phyloP scores from a whole-genome alignment of 176 grass and related monocot genomes.

The Cenchrus fungigraminus region DNA sequence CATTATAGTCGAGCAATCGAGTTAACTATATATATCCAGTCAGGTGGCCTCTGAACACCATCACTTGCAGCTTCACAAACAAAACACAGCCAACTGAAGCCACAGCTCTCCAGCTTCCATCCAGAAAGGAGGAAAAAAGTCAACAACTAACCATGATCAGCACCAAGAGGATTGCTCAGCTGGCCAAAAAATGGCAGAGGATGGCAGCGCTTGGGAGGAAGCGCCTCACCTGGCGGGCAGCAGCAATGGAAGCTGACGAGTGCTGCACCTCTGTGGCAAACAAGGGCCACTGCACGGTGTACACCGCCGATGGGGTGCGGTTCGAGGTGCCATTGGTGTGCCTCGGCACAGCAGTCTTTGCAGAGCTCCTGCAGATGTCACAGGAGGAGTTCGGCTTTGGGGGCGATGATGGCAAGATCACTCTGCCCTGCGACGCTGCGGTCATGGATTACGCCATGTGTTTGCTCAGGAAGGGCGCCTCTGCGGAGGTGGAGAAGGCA shows the following conservation, averaged over 20 bases:
- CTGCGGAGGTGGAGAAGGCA: slow-evolving; percentile 46
- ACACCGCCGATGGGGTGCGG: slow-evolving; percentile 41
- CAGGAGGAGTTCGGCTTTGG: slow-evolving; percentile 60
- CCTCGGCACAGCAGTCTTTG: slow-evolving; percentile 47
- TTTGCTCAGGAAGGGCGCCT: slow-evolving; percentile 45
- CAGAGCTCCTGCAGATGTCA: slow-evolving; percentile 48
- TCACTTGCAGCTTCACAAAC: slow-evolving; percentile 4
- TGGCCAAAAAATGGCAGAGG: slow-evolving; percentile 69
- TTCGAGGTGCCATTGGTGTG: slow-evolving; percentile 64
- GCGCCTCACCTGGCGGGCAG: neutral
- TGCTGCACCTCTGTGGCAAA: slow-evolving; percentile 22
- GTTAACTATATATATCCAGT: slow-evolving; percentile 14
- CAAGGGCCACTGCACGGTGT: slow-evolving; percentile 50
- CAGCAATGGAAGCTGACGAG: neutral
- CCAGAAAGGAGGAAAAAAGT: neutral
- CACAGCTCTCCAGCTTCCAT: neutral
- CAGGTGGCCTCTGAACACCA: slow-evolving; percentile 3
- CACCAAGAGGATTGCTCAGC: slow-evolving; percentile 54
- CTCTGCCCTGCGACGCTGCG: slow-evolving; percentile 46
- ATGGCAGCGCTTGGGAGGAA: slow-evolving; percentile 24
- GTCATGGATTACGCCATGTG: slow-evolving; percentile 62
- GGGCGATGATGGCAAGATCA: slow-evolving; percentile 37
- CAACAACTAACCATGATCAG: slow-evolving; percentile 46
- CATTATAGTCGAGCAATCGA: neutral
- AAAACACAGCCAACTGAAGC: neutral